Base-by-base conservation (phyloP, 179 eudicot genomes). In the Carnegiea gigantea region DNA sequence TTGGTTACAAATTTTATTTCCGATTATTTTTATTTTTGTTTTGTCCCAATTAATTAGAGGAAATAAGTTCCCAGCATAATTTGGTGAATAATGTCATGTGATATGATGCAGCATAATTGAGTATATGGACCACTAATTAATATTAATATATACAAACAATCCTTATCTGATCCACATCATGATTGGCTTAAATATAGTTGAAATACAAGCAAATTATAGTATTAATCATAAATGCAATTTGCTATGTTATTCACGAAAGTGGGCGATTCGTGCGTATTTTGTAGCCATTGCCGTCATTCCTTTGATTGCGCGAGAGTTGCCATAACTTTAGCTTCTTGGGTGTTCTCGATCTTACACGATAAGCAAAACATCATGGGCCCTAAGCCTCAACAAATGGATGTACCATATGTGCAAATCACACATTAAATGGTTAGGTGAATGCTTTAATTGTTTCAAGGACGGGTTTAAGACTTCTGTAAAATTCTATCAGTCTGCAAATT, bases 61-160 rank as follows among this genome's bases (percentile, higher is more conserved):
- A 75, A 53, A 28, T 79, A 64, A 4, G 33, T 30, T 76, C n/a
- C 57, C 14, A 30, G 9, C 20, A 67, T 13, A 67, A 67, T 57
- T 36, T 43, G 21, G 33, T 84, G 78, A 80, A 84, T 70, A 40
- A 76, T 80, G 26, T 46, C 81, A 77, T 84, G 82, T 84, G 79
- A 71, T 73, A 77, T 80, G 86, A 84, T 80, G 73, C 60, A 1
- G 48, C 54, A 77, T 80, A 81, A 80, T 84, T 70, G 83, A 84
- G 74, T 46, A 67, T 38, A 80, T 80, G 78, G 78, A 77, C 2
- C 74, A 36, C 38, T 10, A 67, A 72, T 49, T 10, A 67, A 72
- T 2, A 33, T 53, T 76, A 76, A 46, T 54, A 76, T 70, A 40
- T 62, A 80, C 62, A 44, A 40, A 18, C 30, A 49, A 62, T 62